A percentile compares a stretch with the other conserved stretches of the same genome.
Conservation (phyloP, 768 basidiomycete genomes). For the Infundibulicybe gibba region DNA sequence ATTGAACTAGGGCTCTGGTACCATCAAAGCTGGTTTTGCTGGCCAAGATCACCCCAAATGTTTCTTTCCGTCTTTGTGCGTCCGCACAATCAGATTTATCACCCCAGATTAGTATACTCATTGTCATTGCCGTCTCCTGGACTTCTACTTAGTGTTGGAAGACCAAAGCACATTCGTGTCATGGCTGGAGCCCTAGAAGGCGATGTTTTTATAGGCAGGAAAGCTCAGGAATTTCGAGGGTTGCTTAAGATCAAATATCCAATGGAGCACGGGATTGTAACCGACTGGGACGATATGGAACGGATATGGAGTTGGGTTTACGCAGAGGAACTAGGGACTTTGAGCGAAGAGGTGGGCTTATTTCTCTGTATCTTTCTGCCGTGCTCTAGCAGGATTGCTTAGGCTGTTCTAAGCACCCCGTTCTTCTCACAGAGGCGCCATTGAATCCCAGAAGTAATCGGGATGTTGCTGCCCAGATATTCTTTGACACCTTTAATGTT, state of each 20-base stretch:
- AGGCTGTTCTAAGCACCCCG: slow-evolving; percentile 75
- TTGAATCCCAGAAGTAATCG: slow-evolving; percentile 95
- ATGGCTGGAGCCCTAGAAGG: slow-evolving; percentile 98
- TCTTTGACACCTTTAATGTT: slow-evolving; percentile 99
- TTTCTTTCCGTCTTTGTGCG: slow-evolving; percentile 98
- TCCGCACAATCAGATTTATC: slow-evolving; percentile 35
- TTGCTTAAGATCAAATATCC: slow-evolving; percentile 98
- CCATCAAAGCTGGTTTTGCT: slow-evolving; percentile 98
- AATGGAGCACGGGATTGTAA: slow-evolving; percentile 98
- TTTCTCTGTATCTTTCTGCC: slow-evolving; percentile 7
- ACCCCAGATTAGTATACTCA: slow-evolving; percentile 18
- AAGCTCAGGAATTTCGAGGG: slow-evolving; percentile 94
- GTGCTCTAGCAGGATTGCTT: slow-evolving; percentile 12
- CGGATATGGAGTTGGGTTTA: slow-evolving; percentile 99
- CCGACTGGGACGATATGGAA: slow-evolving; percentile 99
- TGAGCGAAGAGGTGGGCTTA: slow-evolving; percentile 89
- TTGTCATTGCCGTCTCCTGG: no score
- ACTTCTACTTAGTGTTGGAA: slow-evolving; percentile 70
- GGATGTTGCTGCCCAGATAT: slow-evolving; percentile 96
- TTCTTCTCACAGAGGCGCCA: slow-evolving; percentile 95
- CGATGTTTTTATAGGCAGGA: slow-evolving; percentile 92
- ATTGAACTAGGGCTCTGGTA: slow-evolving; percentile 83
- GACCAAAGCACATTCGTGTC: slow-evolving; percentile 96
- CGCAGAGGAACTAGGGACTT: slow-evolving; percentile 89
- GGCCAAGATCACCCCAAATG: slow-evolving; percentile 99